Evolutionary conservation across 768 basidiomycete species (phyloP).

Genomic region (Suillus weaverae): DNA sequence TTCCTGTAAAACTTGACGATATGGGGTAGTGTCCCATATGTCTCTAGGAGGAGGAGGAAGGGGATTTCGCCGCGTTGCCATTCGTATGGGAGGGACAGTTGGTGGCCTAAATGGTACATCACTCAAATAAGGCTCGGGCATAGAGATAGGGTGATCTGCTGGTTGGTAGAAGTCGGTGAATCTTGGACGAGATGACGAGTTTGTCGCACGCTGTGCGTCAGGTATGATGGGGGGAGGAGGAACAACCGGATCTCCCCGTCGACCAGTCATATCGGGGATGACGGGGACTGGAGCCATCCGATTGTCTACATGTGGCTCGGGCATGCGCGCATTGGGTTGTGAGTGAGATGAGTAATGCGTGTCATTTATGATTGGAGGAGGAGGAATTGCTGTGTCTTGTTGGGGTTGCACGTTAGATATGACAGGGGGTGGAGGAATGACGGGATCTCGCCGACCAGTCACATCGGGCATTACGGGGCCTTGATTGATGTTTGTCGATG

Average conservation of each 20-base stretch:
- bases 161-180: slow-evolving; percentile 32
- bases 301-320: slow-evolving; percentile 12
- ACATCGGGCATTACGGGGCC: slow-evolving; percentile 9
- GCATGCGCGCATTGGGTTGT: slow-evolving; percentile 19
- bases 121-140: neutral
- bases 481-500: slow-evolving; percentile 2
- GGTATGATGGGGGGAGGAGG: slow-evolving; percentile 23
- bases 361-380: neutral
- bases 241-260: slow-evolving; percentile 6
- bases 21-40: slow-evolving; percentile 57
- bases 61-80: slow-evolving; percentile 43
- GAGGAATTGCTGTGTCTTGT: neutral
- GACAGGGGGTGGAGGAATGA: neutral
- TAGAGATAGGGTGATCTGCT: slow-evolving; percentile 10
- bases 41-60: slow-evolving; percentile 64
- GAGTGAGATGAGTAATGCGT: neutral
- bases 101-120: slow-evolving; percentile 11
- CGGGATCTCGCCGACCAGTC: neutral
- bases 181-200: slow-evolving; percentile 18
- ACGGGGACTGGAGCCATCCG: slow-evolving; percentile 6
- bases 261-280: slow-evolving; percentile 18
- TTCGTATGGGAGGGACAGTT: slow-evolving; percentile 11
- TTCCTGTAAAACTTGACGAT: slow-evolving; percentile 49
- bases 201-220: slow-evolving; percentile 14
- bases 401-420: neutral